These are phyloP conservation scores for Lactifluus subvellereus DNA, from an alignment of 768 basidiomycete genomes.

Conservation along the genomic window DNA sequence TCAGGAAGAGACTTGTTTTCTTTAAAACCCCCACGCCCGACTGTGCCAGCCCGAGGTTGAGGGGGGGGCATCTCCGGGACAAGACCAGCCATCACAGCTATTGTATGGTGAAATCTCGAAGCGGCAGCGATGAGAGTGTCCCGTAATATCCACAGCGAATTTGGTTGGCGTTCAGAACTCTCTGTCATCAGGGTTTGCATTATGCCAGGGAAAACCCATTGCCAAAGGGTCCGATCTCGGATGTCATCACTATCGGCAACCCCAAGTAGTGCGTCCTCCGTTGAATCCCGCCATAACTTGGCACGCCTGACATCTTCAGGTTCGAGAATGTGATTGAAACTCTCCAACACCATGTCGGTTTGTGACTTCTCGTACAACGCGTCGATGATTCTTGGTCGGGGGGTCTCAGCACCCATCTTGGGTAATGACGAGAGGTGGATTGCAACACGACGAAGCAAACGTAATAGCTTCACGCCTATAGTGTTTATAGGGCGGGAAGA, in stretches of 20 bases:
- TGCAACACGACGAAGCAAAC: constrained; percentile 48
- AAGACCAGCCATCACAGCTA: constrained; percentile 70
- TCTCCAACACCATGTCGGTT: constrained; percentile 46
- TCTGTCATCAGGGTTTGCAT: constrained; percentile 36
- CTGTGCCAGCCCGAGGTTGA: constrained; percentile 36
- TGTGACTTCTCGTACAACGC: constrained; percentile 47
- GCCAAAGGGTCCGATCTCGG: constrained; percentile 69
- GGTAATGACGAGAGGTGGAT: constrained; percentile 38
- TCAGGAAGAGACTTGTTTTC: constrained; percentile 58
- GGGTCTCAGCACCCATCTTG: constrained; percentile 22
- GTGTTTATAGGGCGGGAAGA: constrained; percentile 45
- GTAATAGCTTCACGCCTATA: constrained; percentile 59
- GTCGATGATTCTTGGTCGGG: constrained; percentile 41
- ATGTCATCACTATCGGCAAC: constrained; percentile 68
- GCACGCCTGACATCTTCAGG: constrained; percentile 53
- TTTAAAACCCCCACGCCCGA: constrained; percentile 49
- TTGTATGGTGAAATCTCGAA: constrained; percentile 62
- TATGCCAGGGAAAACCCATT: constrained; percentile 62
- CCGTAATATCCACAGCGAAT: constrained; percentile 47
- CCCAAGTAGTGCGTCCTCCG: constrained; percentile 51
- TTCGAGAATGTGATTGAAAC: constrained; percentile 64
- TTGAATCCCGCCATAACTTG: constrained; percentile 59
- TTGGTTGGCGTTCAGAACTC: constrained; percentile 45
- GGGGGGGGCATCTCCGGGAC: constrained; percentile 48
- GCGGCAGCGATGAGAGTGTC: constrained; percentile 63